Evolutionary conservation across 257 asterid genomes (phyloP).

Genomic region (Jacaranda copaia): DNA sequence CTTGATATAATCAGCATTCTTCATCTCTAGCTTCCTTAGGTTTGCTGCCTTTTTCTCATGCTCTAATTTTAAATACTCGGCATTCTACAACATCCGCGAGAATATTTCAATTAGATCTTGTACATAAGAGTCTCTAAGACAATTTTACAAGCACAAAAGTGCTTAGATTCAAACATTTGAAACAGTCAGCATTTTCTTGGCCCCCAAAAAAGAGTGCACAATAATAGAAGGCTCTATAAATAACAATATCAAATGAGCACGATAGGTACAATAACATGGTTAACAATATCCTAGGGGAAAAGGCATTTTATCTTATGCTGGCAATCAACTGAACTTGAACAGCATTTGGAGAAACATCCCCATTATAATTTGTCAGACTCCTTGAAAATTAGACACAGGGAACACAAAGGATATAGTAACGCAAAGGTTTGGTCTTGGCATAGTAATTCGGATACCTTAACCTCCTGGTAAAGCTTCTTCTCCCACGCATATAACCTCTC

Average conservation of each 20-base stretch:
- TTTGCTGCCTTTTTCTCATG: constrained; percentile 73
- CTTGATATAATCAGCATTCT: constrained; percentile 82
- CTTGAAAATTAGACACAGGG: no score
- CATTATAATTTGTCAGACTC: no score
- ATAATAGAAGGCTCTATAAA: neutral
- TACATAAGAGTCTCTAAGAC: neutral
- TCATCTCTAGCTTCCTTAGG: constrained; percentile 84
- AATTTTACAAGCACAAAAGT: neutral
- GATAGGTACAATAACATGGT: neutral
- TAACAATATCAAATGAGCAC: neutral
- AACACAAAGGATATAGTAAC: neutral
- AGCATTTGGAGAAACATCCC: no score
- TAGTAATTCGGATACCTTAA: constrained; percentile 64
- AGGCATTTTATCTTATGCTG: constrained; percentile 18
- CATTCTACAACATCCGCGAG: constrained; percentile 58
- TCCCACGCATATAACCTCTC: constrained; percentile 93
- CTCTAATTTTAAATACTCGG: constrained; percentile 77
- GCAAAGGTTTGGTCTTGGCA: constrained; percentile 7
- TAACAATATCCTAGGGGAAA: neutral
- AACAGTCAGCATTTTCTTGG: constrained; percentile 12
- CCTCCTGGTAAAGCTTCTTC: constrained; percentile 87
- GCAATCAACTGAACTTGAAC: neutral
- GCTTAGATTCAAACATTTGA: neutral
- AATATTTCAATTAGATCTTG: constrained; percentile 1
- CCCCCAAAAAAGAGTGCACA: neutral